Evolutionary conservation across 192 early-diverging fungal species (phyloP).

Genomic region (Chytriomyces hyalinus): DNA sequence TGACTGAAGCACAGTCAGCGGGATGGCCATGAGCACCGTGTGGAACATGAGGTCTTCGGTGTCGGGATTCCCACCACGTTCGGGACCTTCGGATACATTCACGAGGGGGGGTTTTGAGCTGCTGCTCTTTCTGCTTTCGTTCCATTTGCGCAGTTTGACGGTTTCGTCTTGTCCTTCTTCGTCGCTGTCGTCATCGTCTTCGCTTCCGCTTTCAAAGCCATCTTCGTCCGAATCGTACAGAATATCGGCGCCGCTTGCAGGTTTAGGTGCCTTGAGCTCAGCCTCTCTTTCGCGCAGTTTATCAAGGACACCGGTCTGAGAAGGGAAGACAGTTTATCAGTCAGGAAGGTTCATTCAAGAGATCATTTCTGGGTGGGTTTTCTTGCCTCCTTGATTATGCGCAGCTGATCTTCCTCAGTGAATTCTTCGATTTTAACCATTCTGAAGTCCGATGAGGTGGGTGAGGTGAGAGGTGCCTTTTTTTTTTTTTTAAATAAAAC

Average conservation of each 20-base stretch:
- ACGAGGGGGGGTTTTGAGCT: background rate
- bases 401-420: background rate
- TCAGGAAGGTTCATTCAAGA: background rate
- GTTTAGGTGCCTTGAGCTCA: background rate
- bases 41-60: background rate
- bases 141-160: background rate
- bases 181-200: background rate
- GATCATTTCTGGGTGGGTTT: background rate
- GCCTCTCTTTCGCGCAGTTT: background rate
- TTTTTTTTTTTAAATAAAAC: background rate
- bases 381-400: background rate
- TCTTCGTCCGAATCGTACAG: background rate
- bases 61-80: background rate
- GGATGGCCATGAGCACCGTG: slow-evolving; percentile 1
- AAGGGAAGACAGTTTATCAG: background rate
- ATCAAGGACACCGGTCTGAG: background rate
- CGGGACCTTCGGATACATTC: background rate
- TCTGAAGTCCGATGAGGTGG: background rate
- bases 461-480: background rate
- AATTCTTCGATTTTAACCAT: slow-evolving; percentile 1
- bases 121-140: background rate
- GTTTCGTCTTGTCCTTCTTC: background rate
- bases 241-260: background rate
- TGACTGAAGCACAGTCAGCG: background rate
- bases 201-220: background rate